Base-by-base conservation (phyloP, 2,329 filamentous ascomycete genomes). In the Trichoderma sp. region DNA sequence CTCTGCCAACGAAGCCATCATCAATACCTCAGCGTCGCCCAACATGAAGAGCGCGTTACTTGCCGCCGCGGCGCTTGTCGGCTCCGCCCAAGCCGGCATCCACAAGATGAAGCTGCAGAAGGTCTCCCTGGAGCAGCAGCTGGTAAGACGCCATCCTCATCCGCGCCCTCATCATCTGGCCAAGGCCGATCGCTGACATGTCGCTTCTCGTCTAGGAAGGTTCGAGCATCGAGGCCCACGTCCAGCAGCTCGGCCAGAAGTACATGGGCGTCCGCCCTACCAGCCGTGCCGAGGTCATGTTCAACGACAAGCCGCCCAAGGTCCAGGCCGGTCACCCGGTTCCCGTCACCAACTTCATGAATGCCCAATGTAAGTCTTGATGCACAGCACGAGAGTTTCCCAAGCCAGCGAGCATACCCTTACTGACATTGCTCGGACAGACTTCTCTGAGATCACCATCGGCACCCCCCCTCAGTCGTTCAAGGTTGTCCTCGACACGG, bases 31-130 rank as follows among this genome's bases (percentile, higher is more conserved):
- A 54, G 45, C 64, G 66, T 70, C 69, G 77, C 77, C 78, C 80
- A 83, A 71, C 79, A 98, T 97, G 94, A 97, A 96, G 89, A 88
- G 88, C 79, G 83, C 89, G 80, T 82, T 93, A 75, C 79, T 97
- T 76, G 83, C 92, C 78, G 89, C 92, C 81, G 88, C 89, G 74
- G 85, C 89, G 82, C 87, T 96, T 84, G 85, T 93, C 75, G 90
- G 91, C 83, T 88, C 90, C 77, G 90, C 90, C 77, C 86, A 91
- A 76, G 94, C 92, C 72, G 92, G 88, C 74, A 85, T 97, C 71
- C 92, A 98, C 88, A 96, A 92, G 85, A 90, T 97, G 86, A 95
- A 96, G 86, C 89, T 99, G 75, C 91, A 97, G 86, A 99, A 99
- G 90, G 83, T 98, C 68, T 90, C 95, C 71, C 83, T 99, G 66